Conservation (phyloP, 2,329 filamentous ascomycete genomes). For the Zymoseptoria passerinii region DNA sequence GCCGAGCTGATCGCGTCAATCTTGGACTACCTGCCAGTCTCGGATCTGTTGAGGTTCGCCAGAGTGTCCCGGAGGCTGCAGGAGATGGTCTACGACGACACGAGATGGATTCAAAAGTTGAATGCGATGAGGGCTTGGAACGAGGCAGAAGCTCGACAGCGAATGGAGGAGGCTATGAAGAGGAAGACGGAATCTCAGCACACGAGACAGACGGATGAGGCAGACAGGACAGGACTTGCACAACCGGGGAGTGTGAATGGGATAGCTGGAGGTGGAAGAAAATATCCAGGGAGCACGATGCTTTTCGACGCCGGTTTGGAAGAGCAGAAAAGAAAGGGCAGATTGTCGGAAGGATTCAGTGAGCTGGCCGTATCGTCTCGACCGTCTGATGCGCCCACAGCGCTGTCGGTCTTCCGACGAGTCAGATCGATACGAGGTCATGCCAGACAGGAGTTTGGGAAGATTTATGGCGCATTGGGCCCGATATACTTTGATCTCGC, state of each 20-base stretch:
- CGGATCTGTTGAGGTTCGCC: conserved; percentile 79
- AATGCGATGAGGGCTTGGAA: conserved; percentile 89
- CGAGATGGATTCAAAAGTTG: conserved; percentile 81
- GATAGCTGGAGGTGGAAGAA: conserved; percentile 28
- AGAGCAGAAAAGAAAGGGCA: conserved; percentile 48
- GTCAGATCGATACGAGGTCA: conserved; percentile 73
- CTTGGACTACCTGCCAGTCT: conserved; percentile 77
- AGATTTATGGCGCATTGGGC: conserved; percentile 76
- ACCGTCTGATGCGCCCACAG: conserved; percentile 48
- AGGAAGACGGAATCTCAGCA: conserved; percentile 50
- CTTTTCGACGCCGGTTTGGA: conserved; percentile 67
- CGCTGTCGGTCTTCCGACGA: conserved; percentile 61
- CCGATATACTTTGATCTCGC: conserved; percentile 84
- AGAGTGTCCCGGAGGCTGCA: conserved; percentile 76
- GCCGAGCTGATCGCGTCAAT: conserved; percentile 88
- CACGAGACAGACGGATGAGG: conserved; percentile 35
- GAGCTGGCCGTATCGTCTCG: conserved; percentile 51
- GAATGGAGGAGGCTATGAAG: conserved; percentile 63
- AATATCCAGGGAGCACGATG: conserved; percentile 44
- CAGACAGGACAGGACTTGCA: conserved; percentile 27
- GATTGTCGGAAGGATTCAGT: conserved; percentile 66
- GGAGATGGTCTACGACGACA: conserved; percentile 99
- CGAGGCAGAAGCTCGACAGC: conserved; percentile 71
- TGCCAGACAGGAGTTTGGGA: conserved; percentile 84
- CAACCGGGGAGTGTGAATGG: conserved; percentile 31